Conservation (phyloP, 2,329 filamentous ascomycete species). For the Calonectria ilicicola region DNA sequence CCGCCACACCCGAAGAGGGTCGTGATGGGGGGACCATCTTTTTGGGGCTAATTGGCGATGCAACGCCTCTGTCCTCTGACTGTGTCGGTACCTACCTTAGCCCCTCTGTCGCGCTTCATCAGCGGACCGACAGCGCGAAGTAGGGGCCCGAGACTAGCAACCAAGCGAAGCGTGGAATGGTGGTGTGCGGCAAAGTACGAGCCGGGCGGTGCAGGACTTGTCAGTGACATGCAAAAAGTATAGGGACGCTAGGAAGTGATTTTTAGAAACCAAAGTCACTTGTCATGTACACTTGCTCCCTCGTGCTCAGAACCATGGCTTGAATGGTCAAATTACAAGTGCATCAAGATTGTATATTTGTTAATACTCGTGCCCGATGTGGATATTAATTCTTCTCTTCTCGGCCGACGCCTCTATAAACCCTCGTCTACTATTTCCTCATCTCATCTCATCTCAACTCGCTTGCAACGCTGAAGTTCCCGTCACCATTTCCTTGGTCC, state of each 20-base stretch:
- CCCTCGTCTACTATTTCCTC: not conserved
- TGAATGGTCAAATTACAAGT: not conserved
- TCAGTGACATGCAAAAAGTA: not conserved
- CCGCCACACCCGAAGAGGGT: not conserved
- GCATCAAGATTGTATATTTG: not conserved
- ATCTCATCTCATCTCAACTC: constrained; percentile 2
- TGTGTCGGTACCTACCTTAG: constrained; percentile 12
- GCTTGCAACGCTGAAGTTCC: not conserved
- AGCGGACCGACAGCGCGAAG: not conserved
- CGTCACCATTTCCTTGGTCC: constrained; percentile 14
- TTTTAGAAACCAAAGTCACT: not conserved
- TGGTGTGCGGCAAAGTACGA: constrained; percentile 1
- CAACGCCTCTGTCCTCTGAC: constrained; percentile 2
- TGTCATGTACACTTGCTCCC: not conserved
- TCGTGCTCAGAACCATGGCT: not conserved
- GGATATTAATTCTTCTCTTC: not conserved
- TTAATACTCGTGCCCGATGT: not conserved
- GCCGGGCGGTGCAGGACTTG: not conserved
- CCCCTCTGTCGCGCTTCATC: not conserved
- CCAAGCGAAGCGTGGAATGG: not conserved
- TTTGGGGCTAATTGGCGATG: not conserved
- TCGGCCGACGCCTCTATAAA: constrained; percentile 7
- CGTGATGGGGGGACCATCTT: not conserved
- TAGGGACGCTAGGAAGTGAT: not conserved
- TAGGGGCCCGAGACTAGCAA: not conserved